These are phyloP conservation scores for Leishmania mexicana DNA, from an alignment of 208 protist genomes.

Conservation along the genomic window DNA sequence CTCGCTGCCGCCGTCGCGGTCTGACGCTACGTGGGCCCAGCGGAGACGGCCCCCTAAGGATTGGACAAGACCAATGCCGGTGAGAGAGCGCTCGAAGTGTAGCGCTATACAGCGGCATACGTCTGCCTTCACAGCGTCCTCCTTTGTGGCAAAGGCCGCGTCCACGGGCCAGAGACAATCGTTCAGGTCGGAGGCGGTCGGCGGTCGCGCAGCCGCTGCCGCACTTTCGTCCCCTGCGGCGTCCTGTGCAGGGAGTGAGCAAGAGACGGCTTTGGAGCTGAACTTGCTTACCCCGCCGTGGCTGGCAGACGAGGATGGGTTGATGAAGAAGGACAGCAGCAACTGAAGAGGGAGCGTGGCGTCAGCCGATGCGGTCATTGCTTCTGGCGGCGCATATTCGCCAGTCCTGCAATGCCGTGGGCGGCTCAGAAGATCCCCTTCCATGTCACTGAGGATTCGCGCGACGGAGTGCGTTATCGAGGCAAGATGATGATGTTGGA, in stretches of 20 bases:
- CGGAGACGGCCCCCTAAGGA: constrained; percentile 6
- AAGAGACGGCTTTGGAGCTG: neutral
- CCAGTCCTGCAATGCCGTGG: neutral
- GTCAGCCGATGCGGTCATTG: neutral
- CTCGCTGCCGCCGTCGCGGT: constrained; percentile 10
- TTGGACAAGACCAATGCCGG: constrained; percentile 10
- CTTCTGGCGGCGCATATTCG: neutral
- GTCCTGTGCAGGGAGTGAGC: neutral
- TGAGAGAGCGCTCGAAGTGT: constrained; percentile 17
- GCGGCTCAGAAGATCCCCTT: neutral
- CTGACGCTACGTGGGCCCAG: constrained; percentile 15
- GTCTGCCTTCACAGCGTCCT: constrained; percentile 36
- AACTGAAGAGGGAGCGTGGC: constrained; percentile 13
- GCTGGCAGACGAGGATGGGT: neutral
- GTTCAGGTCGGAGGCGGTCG: neutral
- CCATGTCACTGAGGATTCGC: constrained; percentile 1
- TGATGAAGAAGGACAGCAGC: constrained; percentile 13
- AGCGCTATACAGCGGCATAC: constrained; percentile 31
- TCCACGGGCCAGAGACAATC: constrained; percentile 9
- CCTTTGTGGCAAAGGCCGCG: constrained; percentile 15
- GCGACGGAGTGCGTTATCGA: neutral
- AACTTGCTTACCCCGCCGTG: neutral
- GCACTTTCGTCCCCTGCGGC: neutral
- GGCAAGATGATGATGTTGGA: constrained; percentile 10
- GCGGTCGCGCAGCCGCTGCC: neutral